Conservation (phyloP, 345 rosid species). For the Lepidium africanum region DNA sequence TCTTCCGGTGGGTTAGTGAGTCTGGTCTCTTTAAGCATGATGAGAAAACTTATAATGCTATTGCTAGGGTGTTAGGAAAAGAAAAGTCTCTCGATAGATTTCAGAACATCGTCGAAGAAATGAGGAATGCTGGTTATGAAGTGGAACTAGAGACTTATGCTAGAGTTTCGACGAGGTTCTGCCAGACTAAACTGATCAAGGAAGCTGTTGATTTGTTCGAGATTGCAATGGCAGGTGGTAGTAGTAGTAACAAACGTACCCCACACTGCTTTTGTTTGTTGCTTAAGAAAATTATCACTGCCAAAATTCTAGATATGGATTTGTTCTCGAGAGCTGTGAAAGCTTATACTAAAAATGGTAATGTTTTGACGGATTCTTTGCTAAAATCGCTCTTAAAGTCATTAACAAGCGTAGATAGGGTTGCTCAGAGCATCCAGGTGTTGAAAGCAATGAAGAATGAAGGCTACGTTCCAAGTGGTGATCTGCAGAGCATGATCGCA, state of each 20-base stretch:
- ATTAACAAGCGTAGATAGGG: constrained; percentile 52
- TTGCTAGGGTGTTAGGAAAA: constrained; percentile 68
- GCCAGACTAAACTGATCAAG: constrained; percentile 53
- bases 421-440: constrained; percentile 48
- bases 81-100: constrained; percentile 75
- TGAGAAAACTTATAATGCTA: constrained; percentile 55
- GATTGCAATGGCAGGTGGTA: constrained; percentile 47
- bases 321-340: constrained; percentile 63
- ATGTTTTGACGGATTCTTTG: constrained; percentile 49
- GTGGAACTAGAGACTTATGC: constrained; percentile 58
- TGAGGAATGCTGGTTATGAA: constrained; percentile 52
- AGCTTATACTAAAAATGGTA: constrained; percentile 43
- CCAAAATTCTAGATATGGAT: constrained; percentile 49
- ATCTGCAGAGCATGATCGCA: constrained; percentile 48
- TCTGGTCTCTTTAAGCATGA: constrained; percentile 49
- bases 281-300: constrained; percentile 56
- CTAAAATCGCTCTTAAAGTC: constrained; percentile 64
- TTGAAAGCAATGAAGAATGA: constrained; percentile 56
- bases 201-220: constrained; percentile 77
- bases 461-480: constrained; percentile 41
- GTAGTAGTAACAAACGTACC: constrained; percentile 55
- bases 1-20: constrained; percentile 83
- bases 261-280: constrained; percentile 41
- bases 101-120: constrained; percentile 64
- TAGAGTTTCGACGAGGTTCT: constrained; percentile 46